Evolutionary conservation across 441 rosid genomes (phyloP).

Genomic region (Eruca vesicaria): DNA sequence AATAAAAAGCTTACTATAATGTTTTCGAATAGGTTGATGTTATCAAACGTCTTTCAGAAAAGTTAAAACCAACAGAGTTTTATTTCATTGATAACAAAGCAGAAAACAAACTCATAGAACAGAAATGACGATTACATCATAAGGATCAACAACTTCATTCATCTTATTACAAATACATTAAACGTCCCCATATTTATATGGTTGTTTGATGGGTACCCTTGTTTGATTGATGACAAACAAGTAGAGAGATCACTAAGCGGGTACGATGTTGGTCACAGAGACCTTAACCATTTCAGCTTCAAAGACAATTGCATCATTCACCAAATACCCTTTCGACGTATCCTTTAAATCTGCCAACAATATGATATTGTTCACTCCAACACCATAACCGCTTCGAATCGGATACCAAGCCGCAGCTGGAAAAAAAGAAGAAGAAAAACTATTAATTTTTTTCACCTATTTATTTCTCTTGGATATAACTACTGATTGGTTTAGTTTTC

Average conservation of each 20-base stretch:
- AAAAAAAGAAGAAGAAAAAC: neutral
- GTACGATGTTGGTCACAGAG: conserved; percentile 32
- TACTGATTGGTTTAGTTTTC: neutral
- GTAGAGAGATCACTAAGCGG: neutral
- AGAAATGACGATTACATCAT: conserved; percentile 4
- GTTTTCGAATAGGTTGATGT: neutral
- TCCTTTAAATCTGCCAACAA: neutral
- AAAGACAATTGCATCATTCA: neutral
- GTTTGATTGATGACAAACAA: neutral
- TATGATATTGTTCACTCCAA: neutral
- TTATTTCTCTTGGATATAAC: neutral
- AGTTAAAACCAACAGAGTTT: neutral
- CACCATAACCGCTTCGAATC: neutral
- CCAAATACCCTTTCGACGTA: neutral
- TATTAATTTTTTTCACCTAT: neutral
- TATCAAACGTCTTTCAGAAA: neutral
- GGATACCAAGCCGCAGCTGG: neutral
- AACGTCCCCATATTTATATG: neutral
- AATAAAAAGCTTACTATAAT: neutral
- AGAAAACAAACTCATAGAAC: neutral
- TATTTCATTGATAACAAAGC: neutral
- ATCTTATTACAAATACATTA: conserved; percentile 4
- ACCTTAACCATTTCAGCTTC: conserved; percentile 12
- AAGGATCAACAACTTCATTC: neutral
- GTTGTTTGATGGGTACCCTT: too few species aligned